A percentile compares a stretch with the other conserved stretches of the same genome.
phyloP scores from a whole-genome alignment of 1,139 yeast genomes.

The Scheffersomyces parashehatae region DNA sequence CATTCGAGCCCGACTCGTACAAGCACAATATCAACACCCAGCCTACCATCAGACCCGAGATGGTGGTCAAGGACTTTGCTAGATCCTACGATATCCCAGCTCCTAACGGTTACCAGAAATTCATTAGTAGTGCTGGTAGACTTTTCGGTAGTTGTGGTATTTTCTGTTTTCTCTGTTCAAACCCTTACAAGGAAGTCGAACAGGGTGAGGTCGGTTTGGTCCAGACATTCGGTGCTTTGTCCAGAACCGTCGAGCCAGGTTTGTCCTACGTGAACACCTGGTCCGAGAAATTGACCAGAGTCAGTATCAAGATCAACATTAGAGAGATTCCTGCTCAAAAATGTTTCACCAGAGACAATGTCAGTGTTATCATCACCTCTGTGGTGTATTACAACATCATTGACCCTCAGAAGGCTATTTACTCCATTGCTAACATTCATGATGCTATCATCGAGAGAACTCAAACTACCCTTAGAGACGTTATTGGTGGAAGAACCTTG shows the following conservation, averaged over 20 bases:
- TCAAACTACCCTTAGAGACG: constrained; percentile 74
- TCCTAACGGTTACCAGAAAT: constrained; percentile 35
- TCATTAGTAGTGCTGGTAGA: constrained; percentile 48
- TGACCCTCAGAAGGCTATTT: constrained; percentile 70
- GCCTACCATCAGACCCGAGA: constrained; percentile 15
- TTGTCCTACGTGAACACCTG: constrained; percentile 64
- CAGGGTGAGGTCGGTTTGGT: constrained; percentile 75
- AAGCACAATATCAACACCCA: constrained; percentile 3
- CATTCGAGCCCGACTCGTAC: constrained; percentile 3
- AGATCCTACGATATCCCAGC: constrained; percentile 37
- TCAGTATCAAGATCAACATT: constrained; percentile 60
- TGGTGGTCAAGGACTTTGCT: constrained; percentile 31
- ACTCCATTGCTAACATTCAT: constrained; percentile 56
- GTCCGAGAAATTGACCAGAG: constrained; percentile 56
- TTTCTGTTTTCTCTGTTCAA: constrained; percentile 60
- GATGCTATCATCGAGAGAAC: constrained; percentile 69
- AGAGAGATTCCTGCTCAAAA: constrained; percentile 67
- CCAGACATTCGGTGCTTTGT: constrained; percentile 67
- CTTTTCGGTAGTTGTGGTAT: constrained; percentile 58
- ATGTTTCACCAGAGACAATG: constrained; percentile 73
- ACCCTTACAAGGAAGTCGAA: constrained; percentile 61
- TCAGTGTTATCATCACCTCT: constrained; percentile 59
- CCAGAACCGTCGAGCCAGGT: constrained; percentile 72
- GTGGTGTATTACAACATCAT: constrained; percentile 69
- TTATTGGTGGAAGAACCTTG: constrained; percentile 63